phyloP scores from a whole-genome alignment of 2,329 filamentous ascomycete species.

The Calonectria pseudoreteaudii region DNA sequence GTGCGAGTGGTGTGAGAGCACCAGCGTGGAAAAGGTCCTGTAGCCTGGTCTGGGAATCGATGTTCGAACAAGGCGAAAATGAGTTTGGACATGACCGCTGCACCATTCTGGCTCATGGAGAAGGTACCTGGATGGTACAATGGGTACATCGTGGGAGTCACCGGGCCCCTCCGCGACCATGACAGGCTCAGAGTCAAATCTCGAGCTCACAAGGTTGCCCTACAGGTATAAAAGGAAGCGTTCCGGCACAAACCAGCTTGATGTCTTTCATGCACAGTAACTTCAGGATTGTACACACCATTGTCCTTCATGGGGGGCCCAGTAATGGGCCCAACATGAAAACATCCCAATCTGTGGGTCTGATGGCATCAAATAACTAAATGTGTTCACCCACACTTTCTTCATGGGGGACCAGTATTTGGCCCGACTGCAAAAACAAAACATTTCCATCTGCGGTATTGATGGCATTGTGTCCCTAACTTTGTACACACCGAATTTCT shows the following conservation, averaged over 20 bases:
- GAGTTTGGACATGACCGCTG: neutral
- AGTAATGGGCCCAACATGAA: no score
- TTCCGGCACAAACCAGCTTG: neutral
- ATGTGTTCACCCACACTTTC: neutral
- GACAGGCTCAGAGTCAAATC: neutral
- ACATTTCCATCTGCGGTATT: no score
- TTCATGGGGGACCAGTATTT: neutral
- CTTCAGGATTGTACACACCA: no score
- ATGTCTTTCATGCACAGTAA: neutral
- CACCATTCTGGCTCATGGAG: neutral
- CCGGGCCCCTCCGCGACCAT: neutral
- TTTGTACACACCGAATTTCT: neutral
- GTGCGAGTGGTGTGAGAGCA: neutral
- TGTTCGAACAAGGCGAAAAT: neutral
- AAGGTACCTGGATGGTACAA: neutral
- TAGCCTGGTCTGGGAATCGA: neutral
- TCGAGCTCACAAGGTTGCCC: neutral
- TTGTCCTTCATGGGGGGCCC: neutral
- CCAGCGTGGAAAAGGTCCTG: neutral
- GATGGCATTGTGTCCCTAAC: neutral
- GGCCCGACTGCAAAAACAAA: neutral
- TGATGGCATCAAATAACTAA: no score
- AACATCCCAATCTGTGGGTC: no score
- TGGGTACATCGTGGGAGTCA: neutral
- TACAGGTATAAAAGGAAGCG: neutral